Evolutionary conservation across 2,329 filamentous ascomycete species (phyloP).

Genomic region (Cladosporium sp.): DNA sequence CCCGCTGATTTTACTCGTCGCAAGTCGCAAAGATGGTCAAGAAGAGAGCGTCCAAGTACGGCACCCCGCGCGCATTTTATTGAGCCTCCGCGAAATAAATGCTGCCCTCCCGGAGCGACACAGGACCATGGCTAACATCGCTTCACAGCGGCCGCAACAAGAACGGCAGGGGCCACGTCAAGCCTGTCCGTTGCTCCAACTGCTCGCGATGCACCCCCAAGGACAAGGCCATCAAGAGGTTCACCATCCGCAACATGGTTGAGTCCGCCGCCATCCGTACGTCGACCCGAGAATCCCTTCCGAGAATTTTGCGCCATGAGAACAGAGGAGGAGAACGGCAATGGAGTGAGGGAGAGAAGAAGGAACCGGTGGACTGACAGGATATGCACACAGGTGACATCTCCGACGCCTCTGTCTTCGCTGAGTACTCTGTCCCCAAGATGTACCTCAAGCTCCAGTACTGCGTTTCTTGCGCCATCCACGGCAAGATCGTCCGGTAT

Average conservation of each 20-base stretch:
- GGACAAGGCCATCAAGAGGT: slow-evolving; percentile 99
- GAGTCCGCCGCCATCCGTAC: slow-evolving; percentile 99
- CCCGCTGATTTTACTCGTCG: slow-evolving; percentile 34
- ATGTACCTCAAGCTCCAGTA: slow-evolving; percentile 99
- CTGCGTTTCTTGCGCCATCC: slow-evolving; percentile 99
- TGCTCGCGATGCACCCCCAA: slow-evolving; percentile 85
- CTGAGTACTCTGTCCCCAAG: slow-evolving; percentile 99
- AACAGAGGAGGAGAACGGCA: slow-evolving; percentile 16
- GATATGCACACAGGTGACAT: slow-evolving; percentile 80
- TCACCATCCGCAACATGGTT: slow-evolving; percentile 99
- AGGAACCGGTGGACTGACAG: slow-evolving; percentile 23
- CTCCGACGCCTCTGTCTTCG: slow-evolving; percentile 98
- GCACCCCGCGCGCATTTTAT: slow-evolving; percentile 27
- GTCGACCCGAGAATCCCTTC: slow-evolving; percentile 47
- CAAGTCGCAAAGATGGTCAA: slow-evolving; percentile 70
- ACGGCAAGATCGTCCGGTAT: slow-evolving; percentile 99
- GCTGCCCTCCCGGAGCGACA: slow-evolving; percentile 1
- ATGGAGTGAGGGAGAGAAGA: not conserved
- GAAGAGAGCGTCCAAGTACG: slow-evolving; percentile 75
- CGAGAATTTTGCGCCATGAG: not conserved
- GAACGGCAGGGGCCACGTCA: slow-evolving; percentile 99
- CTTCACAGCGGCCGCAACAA: slow-evolving; percentile 89
- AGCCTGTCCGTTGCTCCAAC: slow-evolving; percentile 94
- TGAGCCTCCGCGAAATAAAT: slow-evolving; percentile 17
- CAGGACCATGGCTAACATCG: slow-evolving; percentile 39